Evolutionary conservation across 495 filamentous ascomycete genomes (phyloP).

Genomic region (Xylaria palmicola): DNA sequence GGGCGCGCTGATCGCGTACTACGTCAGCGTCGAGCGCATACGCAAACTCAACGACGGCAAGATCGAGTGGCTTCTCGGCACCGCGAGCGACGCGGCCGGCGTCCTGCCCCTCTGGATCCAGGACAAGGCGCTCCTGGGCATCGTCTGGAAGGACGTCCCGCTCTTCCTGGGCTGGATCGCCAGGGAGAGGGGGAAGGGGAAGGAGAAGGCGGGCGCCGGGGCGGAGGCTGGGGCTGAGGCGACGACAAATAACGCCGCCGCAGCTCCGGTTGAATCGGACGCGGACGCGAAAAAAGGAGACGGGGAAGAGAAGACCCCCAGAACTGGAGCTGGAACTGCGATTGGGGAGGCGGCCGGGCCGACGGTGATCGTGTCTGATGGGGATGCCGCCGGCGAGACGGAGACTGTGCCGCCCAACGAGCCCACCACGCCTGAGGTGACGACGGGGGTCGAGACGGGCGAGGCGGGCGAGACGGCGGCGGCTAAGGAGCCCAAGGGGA

Average conservation of each 20-base stretch:
- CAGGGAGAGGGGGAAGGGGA: slow-evolving; percentile 37
- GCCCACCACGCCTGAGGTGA: slow-evolving; percentile 2
- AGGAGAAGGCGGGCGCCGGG: no score
- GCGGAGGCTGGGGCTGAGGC: no score
- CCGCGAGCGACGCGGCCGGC: slow-evolving; percentile 67
- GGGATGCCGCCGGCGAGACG: not conserved
- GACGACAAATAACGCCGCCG: not conserved
- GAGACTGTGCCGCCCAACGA: slow-evolving; percentile 1
- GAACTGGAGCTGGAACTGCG: slow-evolving; percentile 11
- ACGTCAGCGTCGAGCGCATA: slow-evolving; percentile 63
- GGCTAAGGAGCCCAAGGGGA: slow-evolving; percentile 11
- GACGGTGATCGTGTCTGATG: slow-evolving; percentile 14
- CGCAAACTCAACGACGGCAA: slow-evolving; percentile 33
- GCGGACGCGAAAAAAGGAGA: not conserved
- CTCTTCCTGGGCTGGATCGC: slow-evolving; percentile 64
- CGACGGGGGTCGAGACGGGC: slow-evolving; percentile 5
- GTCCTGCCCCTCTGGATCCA: slow-evolving; percentile 67
- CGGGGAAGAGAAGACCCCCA: no score
- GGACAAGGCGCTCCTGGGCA: slow-evolving; percentile 61
- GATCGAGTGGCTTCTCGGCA: slow-evolving; percentile 69
- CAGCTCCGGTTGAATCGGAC: not conserved
- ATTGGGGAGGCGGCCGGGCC: slow-evolving; percentile 8
- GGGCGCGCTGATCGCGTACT: slow-evolving; percentile 51
- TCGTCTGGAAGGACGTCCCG: slow-evolving; percentile 70
- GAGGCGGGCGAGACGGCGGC: no score